A percentile compares a stretch with the other conserved stretches of the same genome.
These are phyloP conservation scores for Pugionium cornutum DNA, from an alignment of 345 rosid species.

Conservation along the genomic window DNA sequence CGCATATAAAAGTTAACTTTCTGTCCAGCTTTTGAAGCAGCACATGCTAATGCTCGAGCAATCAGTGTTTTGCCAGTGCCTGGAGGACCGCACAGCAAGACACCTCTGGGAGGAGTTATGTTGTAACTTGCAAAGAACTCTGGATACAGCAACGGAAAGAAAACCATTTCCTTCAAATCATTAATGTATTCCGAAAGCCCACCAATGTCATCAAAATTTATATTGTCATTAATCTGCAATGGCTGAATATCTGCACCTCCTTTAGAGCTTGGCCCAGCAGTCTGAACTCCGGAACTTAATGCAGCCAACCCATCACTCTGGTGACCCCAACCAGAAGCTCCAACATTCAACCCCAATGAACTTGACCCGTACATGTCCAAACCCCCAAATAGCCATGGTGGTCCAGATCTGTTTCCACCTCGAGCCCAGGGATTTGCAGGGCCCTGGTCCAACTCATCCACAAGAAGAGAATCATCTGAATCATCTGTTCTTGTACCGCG, in stretches of 20 bases:
- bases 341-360: slow-evolving; percentile 83
- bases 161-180: slow-evolving; percentile 99
- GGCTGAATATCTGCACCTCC: slow-evolving; percentile 99
- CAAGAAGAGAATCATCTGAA: slow-evolving; percentile 99
- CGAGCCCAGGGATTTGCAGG: slow-evolving; percentile 95
- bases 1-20: slow-evolving; percentile 99
- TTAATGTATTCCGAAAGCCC: slow-evolving; percentile 93
- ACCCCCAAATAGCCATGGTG: slow-evolving; percentile 98
- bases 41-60: slow-evolving; percentile 99
- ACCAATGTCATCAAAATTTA: slow-evolving; percentile 95
- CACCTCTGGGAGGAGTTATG: slow-evolving; percentile 97
- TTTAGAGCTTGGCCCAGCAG: slow-evolving; percentile 99
- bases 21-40: slow-evolving; percentile 99
- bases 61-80: slow-evolving; percentile 99
- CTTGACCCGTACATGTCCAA: slow-evolving; percentile 83
- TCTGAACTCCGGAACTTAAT: slow-evolving; percentile 85
- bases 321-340: slow-evolving; percentile 99
- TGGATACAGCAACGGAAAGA: slow-evolving; percentile 96
- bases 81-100: slow-evolving; percentile 98
- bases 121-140: slow-evolving; percentile 96
- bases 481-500: slow-evolving; percentile 81
- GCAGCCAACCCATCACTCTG: slow-evolving; percentile 81
- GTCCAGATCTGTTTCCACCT: slow-evolving; percentile 91
- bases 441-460: slow-evolving; percentile 98
- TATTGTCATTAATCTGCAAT: slow-evolving; percentile 88